Conservation (phyloP, 345 rosid genomes). For the Eucalyptus sp. region DNA sequence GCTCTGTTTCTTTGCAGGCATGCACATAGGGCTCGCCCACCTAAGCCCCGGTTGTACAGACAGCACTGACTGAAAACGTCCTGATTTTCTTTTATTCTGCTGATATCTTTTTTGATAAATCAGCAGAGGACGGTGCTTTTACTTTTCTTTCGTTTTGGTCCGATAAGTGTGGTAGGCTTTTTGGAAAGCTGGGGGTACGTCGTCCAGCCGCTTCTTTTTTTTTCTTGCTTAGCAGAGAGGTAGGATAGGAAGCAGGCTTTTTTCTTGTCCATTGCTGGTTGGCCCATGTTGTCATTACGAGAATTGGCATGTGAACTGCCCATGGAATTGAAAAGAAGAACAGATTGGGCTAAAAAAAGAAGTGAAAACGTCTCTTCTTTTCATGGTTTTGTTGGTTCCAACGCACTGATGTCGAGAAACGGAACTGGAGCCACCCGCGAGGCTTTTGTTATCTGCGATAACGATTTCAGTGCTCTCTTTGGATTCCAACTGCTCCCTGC, state of each 20-base stretch:
- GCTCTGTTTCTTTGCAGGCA: neutral
- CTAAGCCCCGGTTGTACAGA: neutral
- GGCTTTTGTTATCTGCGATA: conserved; percentile 12
- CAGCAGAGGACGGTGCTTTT: neutral
- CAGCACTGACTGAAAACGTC: neutral
- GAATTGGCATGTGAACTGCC: neutral
- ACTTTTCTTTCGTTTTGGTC: neutral
- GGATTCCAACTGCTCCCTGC: neutral
- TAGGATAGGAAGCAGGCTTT: neutral
- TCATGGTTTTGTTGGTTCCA: conserved; percentile 12
- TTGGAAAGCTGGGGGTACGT: neutral
- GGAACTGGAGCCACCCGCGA: conserved; percentile 3
- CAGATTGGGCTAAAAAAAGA: neutral
- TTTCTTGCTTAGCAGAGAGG: neutral
- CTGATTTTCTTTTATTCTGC: neutral
- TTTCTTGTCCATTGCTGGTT: neutral
- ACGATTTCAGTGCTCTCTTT: neutral
- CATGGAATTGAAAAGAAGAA: neutral
- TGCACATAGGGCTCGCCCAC: neutral
- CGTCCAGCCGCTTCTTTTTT: neutral
- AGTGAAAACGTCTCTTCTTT: conserved; percentile 5
- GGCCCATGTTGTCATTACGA: neutral
- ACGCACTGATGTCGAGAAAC: conserved; percentile 7
- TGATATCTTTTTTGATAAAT: neutral
- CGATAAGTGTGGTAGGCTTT: neutral